Evolutionary conservation across 345 rosid genomes (phyloP), one percentile per base, ranked within the genome.

Genomic region (Eutrema yunnanense): DNA sequence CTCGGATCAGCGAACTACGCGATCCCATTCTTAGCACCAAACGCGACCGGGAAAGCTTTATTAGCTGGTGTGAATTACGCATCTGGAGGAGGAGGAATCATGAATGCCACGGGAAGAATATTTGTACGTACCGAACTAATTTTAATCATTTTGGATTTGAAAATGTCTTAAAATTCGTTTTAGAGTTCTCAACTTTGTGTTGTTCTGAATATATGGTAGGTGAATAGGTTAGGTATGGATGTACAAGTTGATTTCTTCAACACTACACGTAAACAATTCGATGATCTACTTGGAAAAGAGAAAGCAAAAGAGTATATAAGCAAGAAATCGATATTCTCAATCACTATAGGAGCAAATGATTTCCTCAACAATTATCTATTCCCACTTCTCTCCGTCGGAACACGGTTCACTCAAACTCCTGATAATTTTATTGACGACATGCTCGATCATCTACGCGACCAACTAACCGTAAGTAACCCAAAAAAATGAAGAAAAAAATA

Each of bases 181-280:
- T 6, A 9, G 9, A 43, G 32, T 61, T 51, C 33, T 49, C 0
- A 33, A 2, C 6, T 19, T 10, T 58, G n/a, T 19, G 38, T 46
- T 33, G 22, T n/a, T 67, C 68, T 59, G 10, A 34, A 19, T 40
- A 34, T 30, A 38, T 54, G 81, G 73, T 84, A 93, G 98, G 85
- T 94, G 10, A 94, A 94, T 73, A 83, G 98, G 79, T 67, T 94
- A 74, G 87, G 96, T 67, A 79, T 94, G 97, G 98, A 91, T 61
- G 44, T 94, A 74, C 98, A 91, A 78, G 80, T 94, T 9, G 96
- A 94, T 63, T 91, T 81, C 80, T 94, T 81, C 86, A 88, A 85
- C 76, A 89, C 83, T 29, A 94, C 98, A 7, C 73, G 97, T 47
- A 88, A 86, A 78, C 87, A 91, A 62, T 53, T 94, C 3, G 91